phyloP scores from a whole-genome alignment of 2,329 filamentous ascomycete genomes.

The Trichoderma brevicompactum region DNA sequence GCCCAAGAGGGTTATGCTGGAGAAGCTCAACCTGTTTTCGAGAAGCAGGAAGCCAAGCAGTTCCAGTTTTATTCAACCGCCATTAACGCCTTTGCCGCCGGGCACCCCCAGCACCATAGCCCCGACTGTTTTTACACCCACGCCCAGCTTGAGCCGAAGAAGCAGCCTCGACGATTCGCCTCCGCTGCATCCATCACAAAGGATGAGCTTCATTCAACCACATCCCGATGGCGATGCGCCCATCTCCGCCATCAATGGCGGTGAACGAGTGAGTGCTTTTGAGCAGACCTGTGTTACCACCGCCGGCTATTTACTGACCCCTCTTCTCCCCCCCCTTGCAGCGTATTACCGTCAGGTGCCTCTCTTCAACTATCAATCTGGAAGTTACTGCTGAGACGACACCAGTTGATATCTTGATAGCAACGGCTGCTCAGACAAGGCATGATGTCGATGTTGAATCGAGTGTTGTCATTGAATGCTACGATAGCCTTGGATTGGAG shows the following conservation, averaged over 20 bases:
- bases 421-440: conserved; percentile 65
- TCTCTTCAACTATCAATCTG: conserved; percentile 70
- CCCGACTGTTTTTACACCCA: conserved; percentile 43
- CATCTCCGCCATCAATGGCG: conserved; percentile 77
- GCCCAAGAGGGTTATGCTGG: conserved; percentile 49
- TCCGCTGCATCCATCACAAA: conserved; percentile 34
- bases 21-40: conserved; percentile 54
- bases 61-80: conserved; percentile 22
- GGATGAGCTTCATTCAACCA: conserved; percentile 49
- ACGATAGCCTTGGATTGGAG: conserved; percentile 75
- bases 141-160: conserved; percentile 33
- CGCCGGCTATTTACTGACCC: conserved; percentile 15
- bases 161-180: conserved; percentile 43
- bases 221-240: conserved; percentile 71
- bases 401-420: conserved; percentile 70
- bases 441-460: conserved; percentile 66
- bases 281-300: background rate
- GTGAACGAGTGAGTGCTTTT: conserved; percentile 66
- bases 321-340: conserved; percentile 38
- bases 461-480: conserved; percentile 78
- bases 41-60: conserved; percentile 48
- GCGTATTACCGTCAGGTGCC: conserved; percentile 74
- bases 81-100: conserved; percentile 36
- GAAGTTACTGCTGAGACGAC: conserved; percentile 76
- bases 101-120: conserved; percentile 43